These are phyloP conservation scores for Diaporthe sp. DNA, from an alignment of 2,329 filamentous ascomycete species.

Conservation along the genomic window DNA sequence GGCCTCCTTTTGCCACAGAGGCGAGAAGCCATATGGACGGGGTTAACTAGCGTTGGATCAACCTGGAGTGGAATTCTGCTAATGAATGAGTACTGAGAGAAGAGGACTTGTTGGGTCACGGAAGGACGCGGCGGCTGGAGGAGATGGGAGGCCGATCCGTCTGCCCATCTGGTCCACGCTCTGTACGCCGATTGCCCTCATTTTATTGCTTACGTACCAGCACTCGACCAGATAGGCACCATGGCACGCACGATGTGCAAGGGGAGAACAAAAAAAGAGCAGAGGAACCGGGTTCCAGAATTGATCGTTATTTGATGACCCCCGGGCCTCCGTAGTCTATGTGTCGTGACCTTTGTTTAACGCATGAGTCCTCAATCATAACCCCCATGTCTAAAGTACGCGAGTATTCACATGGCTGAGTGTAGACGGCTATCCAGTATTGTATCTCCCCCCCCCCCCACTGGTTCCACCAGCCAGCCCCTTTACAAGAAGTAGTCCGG, in stretches of 20 bases:
- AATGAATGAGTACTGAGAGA: background rate
- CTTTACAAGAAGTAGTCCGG: slow-evolving; percentile 78
- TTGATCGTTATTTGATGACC: slow-evolving; percentile 26
- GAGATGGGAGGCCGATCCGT: background rate
- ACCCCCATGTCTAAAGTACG: background rate
- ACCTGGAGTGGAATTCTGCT: background rate
- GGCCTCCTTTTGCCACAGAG: background rate
- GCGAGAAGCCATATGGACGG: background rate
- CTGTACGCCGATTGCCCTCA: background rate
- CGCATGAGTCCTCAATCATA: slow-evolving; percentile 4
- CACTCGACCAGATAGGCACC: background rate
- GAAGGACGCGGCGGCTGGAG: background rate
- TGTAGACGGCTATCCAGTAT: slow-evolving; percentile 10
- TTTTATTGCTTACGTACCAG: background rate
- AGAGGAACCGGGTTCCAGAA: slow-evolving; percentile 13
- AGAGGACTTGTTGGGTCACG: background rate
- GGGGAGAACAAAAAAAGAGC: background rate
- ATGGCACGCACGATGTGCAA: slow-evolving; percentile 9
- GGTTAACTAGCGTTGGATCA: background rate
- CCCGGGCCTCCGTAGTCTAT: slow-evolving; percentile 13
- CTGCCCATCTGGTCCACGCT: background rate
- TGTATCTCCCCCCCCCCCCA: too few species aligned
- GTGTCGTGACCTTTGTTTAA: slow-evolving; percentile 7
- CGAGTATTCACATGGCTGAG: background rate
- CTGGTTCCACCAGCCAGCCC: background rate